These are phyloP conservation scores for Quercus rubra DNA, from an alignment of 306 rosid species.

Conservation along the genomic window DNA sequence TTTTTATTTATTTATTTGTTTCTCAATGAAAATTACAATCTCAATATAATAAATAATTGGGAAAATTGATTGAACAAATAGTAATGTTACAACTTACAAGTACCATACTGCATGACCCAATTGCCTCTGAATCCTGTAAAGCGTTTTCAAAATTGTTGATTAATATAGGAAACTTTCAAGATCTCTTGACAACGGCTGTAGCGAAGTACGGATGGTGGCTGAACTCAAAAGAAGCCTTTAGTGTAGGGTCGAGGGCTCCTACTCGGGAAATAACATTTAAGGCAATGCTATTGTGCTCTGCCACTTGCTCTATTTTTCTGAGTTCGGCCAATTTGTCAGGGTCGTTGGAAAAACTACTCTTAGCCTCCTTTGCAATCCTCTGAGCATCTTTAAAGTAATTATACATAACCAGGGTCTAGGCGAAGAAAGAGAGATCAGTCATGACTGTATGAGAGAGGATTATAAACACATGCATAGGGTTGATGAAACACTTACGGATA, in stretches of 20 bases:
- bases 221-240: constrained; percentile 75
- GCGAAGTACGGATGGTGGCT: constrained; percentile 83
- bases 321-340: constrained; percentile 76
- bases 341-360: constrained; percentile 63
- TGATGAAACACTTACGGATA: constrained; percentile 59
- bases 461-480: not conserved
- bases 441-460: not conserved
- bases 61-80: constrained; percentile 33
- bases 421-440: constrained; percentile 9
- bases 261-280: constrained; percentile 60
- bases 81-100: constrained; percentile 46
- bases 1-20: constrained; percentile 10
- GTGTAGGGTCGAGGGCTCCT: constrained; percentile 65
- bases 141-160: constrained; percentile 52
- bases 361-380: constrained; percentile 74
- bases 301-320: constrained; percentile 79
- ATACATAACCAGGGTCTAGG: constrained; percentile 59
- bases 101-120: constrained; percentile 31
- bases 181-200: constrained; percentile 82
- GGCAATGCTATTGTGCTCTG: constrained; percentile 90
- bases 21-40: constrained; percentile 38
- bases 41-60: constrained; percentile 34
- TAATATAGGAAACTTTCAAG: constrained; percentile 34
- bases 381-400: constrained; percentile 94
- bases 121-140: constrained; percentile 33